Base-by-base conservation (phyloP, 2,329 filamentous ascomycete genomes). In the Endothia cerciana region DNA sequence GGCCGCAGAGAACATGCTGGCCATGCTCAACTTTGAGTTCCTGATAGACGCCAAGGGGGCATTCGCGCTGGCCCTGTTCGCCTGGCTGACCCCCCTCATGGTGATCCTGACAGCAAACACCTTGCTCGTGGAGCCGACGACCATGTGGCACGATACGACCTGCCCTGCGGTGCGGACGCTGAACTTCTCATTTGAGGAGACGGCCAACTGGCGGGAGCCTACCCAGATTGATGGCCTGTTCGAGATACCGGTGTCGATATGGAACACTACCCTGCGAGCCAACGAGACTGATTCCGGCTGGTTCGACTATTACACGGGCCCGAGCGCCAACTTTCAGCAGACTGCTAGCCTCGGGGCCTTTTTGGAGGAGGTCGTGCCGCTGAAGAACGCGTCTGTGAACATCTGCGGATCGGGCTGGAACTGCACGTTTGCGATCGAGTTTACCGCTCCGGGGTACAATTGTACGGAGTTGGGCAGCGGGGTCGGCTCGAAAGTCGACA, bases 11-110 rank as follows among this genome's bases (percentile, higher is more conserved):
- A 69, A 72, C 56, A 60, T 73, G 33, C 33, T 67, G 11, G 84
- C 85, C 79, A 87, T 87, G 69, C 87, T 87, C 86, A 55, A 88
- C 71, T 62, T 78, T 79, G 69, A 71, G 67, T 70, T 76, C 40
- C 59, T 70, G 6, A 65, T 55, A 25, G 67, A 65, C 33, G 75
- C 58, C 78, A 85, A 53, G 85, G 87, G 62, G 83, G 87, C 72
- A 1, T 65, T 68, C 15, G 58, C 65, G 4, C 55, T 74, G 57
- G 72, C 71, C 19, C 57, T 70, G 1, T 73, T 73, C 58, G 71
- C 71, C 7, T 74, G 73, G 72, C 60, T 59, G 38, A 73, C 72
- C 5, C 74, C 74, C 0, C 65, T 75, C 13, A 70, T 72, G 3
- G 73, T 74, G 53, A 74, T 75, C 53, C 59, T 75, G 25, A 74